A percentile compares a stretch with the other conserved stretches of the same genome.
phyloP scores from a whole-genome alignment of 2,329 filamentous ascomycete species.

The Penicillium glabrum region DNA sequence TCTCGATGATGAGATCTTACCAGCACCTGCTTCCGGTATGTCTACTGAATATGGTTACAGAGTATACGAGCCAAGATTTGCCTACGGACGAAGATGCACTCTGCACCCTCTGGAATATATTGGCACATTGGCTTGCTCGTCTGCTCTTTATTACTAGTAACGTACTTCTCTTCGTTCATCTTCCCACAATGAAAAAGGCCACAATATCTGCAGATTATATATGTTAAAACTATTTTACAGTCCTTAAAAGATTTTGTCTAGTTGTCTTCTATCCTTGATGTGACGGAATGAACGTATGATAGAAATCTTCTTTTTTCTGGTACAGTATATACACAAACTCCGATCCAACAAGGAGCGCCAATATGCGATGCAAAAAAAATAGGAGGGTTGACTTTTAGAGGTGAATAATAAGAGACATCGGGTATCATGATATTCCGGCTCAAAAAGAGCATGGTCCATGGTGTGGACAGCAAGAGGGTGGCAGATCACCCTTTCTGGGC shows the following conservation, averaged over 20 bases:
- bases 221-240: too few relatives aligned
- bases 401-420: constrained; percentile 7
- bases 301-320: not conserved
- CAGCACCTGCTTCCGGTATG: not conserved
- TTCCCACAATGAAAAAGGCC: too few relatives aligned
- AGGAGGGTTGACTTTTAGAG: constrained; percentile 2
- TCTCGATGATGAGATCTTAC: not conserved
- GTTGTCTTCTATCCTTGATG: too few relatives aligned
- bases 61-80: too few relatives aligned
- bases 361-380: constrained; percentile 12
- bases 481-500: not conserved
- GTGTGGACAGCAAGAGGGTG: not conserved
- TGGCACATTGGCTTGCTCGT: too few relatives aligned
- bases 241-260: too few relatives aligned
- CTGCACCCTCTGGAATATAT: too few relatives aligned
- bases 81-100: too few relatives aligned
- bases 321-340: constrained; percentile 1
- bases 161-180: too few relatives aligned
- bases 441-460: not conserved
- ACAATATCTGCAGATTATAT: too few relatives aligned
- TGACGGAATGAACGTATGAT: not conserved
- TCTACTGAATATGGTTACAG: too few relatives aligned
- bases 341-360: constrained; percentile 1
- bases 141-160: too few relatives aligned
- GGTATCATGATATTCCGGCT: constrained; percentile 14